These are phyloP conservation scores for Arctium minus DNA, from an alignment of 129 eudicot species.

Conservation along the genomic window DNA sequence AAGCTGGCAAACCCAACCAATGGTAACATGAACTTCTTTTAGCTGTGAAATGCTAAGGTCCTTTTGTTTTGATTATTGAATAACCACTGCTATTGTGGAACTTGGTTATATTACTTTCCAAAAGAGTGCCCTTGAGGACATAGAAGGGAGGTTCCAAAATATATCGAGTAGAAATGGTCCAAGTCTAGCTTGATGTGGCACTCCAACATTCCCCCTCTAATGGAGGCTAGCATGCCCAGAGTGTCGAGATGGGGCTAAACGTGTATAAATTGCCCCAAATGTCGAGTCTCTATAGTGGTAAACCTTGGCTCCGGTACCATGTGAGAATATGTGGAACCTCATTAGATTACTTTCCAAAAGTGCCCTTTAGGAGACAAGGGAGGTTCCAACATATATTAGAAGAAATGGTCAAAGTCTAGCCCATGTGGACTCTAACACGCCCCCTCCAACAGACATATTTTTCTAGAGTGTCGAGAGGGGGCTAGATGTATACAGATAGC, in stretches of 20 bases:
- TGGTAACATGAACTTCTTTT: constrained; percentile 34
- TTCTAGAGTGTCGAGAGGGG: neutral
- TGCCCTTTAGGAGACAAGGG: neutral
- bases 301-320: neutral
- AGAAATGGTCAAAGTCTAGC: neutral
- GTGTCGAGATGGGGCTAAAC: too few species aligned
- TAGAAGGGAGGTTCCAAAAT: neutral
- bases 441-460: neutral
- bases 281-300: too few species aligned
- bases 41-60: neutral
- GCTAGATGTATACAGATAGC: neutral
- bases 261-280: too few species aligned
- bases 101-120: neutral
- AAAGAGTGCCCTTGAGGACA: neutral
- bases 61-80: neutral
- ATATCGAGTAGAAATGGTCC: too few species aligned
- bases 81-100: neutral
- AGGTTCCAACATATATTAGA: neutral
- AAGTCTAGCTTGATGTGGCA: too few species aligned
- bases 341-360: neutral
- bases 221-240: too few species aligned
- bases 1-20: constrained; percentile 36
- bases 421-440: neutral
- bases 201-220: too few species aligned
- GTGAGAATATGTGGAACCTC: neutral